A percentile compares a stretch with the other conserved stretches of the same genome.
phyloP scores from a whole-genome alignment of 2,329 filamentous ascomycete species.

The Ascochyta clinopodiicola region DNA sequence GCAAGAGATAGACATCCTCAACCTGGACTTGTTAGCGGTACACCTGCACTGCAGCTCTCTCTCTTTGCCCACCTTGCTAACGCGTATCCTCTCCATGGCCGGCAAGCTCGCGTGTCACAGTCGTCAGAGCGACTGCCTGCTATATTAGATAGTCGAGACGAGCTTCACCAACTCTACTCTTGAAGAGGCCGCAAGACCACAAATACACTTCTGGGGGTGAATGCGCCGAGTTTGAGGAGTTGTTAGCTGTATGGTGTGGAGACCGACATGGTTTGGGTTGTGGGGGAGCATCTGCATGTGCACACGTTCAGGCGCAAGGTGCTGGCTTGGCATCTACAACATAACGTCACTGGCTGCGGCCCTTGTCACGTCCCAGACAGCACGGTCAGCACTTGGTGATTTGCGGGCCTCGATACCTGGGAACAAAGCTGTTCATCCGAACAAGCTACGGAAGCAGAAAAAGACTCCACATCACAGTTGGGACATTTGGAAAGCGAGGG shows the following conservation, averaged over 20 bases:
- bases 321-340: conserved; percentile 14
- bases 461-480: not conserved
- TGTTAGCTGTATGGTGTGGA: conserved; percentile 1
- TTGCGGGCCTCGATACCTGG: not conserved
- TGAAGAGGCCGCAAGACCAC: not conserved
- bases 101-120: conserved; percentile 13
- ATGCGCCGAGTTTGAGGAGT: not conserved
- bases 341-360: conserved; percentile 13
- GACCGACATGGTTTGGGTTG: conserved; percentile 9
- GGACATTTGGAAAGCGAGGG: not conserved
- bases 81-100: conserved; percentile 55
- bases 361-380: no score
- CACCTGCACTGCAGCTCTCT: not conserved
- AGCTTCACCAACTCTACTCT: not conserved
- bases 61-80: conserved; percentile 50
- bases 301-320: conserved; percentile 11
- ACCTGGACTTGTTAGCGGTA: conserved; percentile 52
- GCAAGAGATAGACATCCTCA: conserved; percentile 67
- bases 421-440: not conserved
- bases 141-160: not conserved
- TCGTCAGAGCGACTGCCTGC: conserved; percentile 14
- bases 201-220: not conserved
- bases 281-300: conserved; percentile 15
- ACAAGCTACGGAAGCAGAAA: not conserved
- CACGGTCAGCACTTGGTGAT: no score